A percentile compares a stretch with the other conserved stretches of the same genome.
Conservation (phyloP, 2,329 filamentous ascomycete species). For the Ambrosiella beaveri region DNA sequence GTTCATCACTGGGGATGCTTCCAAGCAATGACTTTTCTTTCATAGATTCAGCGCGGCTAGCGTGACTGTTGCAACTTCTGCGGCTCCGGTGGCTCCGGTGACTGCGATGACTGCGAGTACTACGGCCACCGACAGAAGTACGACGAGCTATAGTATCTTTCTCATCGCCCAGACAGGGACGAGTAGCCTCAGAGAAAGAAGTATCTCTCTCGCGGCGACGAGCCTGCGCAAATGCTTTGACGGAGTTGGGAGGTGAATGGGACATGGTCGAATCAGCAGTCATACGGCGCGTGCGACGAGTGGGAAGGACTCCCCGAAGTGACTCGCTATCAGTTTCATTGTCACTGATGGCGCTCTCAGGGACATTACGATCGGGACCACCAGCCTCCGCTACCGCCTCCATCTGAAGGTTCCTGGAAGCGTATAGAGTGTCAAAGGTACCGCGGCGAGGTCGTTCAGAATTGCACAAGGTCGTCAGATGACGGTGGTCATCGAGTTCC, state of each 20-base stretch:
- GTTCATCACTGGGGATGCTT: constrained; percentile 56
- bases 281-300: constrained; percentile 33
- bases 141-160: constrained; percentile 18
- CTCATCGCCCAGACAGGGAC: constrained; percentile 28
- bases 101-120: constrained; percentile 28
- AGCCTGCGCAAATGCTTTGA: constrained; percentile 89
- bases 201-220: constrained; percentile 64
- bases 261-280: constrained; percentile 47
- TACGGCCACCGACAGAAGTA: constrained; percentile 8
- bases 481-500: constrained; percentile 75
- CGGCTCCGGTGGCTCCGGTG: constrained; percentile 30
- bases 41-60: constrained; percentile 34
- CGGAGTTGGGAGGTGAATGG: constrained; percentile 81
- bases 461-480: constrained; percentile 45
- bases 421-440: constrained; percentile 55
- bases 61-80: too few relatives aligned
- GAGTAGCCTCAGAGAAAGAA: constrained; percentile 33
- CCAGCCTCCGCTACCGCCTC: constrained; percentile 13
- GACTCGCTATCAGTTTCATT: constrained; percentile 55
- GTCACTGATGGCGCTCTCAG: constrained; percentile 61
- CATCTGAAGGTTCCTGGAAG: constrained; percentile 24
- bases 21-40: constrained; percentile 44
- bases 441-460: constrained; percentile 45
- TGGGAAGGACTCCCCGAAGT: constrained; percentile 24
- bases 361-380: constrained; percentile 30